Evolutionary conservation across 768 basidiomycete species (phyloP).

Genomic region (Agaricus subrufescens): DNA sequence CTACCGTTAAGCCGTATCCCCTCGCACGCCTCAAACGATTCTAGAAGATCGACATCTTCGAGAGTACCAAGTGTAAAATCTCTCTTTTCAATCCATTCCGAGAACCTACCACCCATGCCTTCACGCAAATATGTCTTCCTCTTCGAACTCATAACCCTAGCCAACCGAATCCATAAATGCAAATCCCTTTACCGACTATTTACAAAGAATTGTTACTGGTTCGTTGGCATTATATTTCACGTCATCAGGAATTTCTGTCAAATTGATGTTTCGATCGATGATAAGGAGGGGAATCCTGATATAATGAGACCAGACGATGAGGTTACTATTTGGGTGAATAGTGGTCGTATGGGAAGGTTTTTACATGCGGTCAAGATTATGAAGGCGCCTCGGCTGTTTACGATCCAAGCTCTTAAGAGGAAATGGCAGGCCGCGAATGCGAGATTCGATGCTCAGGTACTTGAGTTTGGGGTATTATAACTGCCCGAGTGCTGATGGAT

Average conservation of each 20-base stretch:
- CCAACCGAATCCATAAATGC: background rate
- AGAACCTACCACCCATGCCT: background rate
- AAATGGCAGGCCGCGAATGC: background rate
- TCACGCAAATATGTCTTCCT: background rate
- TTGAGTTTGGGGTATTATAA: background rate
- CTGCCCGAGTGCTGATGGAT: background rate
- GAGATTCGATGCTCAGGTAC: background rate
- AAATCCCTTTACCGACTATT: background rate
- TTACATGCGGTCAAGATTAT: background rate
- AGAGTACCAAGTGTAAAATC: background rate
- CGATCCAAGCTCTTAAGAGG: background rate
- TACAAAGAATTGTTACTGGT: slow-evolving; percentile 5
- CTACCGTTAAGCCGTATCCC: too few species aligned
- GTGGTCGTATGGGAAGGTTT: background rate
- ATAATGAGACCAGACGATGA: background rate
- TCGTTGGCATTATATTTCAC: background rate
- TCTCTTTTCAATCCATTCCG: background rate
- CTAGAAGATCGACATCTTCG: background rate
- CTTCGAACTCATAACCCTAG: background rate
- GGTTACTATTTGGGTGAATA: background rate
- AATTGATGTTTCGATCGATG: background rate
- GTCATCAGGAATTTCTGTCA: background rate
- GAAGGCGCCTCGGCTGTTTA: background rate
- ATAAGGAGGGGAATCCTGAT: background rate
- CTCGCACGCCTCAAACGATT: background rate